phyloP scores from a whole-genome alignment of 768 basidiomycete species.

The Mycena haematopus region DNA sequence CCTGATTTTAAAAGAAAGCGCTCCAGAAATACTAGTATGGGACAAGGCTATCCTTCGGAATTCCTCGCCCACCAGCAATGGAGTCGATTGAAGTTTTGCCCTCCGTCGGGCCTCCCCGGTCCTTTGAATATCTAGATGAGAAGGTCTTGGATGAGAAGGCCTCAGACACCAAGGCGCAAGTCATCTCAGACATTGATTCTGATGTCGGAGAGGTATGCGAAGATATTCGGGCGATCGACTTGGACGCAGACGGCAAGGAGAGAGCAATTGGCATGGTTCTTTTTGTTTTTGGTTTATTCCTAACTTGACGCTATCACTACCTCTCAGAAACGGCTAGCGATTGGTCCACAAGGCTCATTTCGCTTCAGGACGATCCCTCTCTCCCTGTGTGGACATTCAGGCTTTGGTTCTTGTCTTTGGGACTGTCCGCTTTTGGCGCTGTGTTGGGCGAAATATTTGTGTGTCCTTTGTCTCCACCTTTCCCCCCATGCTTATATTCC shows the following conservation, averaged over 20 bases:
- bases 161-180: constrained; percentile 18
- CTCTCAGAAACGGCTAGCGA: constrained; percentile 33
- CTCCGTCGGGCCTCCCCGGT: constrained; percentile 2
- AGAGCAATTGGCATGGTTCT: constrained; percentile 29
- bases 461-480: neutral
- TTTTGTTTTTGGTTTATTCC: neutral
- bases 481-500: neutral
- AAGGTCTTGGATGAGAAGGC: constrained; percentile 25
- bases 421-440: constrained; percentile 39
- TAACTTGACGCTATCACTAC: neutral
- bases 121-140: constrained; percentile 18
- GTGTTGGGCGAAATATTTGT: constrained; percentile 34
- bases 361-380: constrained; percentile 38
- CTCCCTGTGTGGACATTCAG: constrained; percentile 40
- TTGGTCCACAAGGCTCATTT: constrained; percentile 34
- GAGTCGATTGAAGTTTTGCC: constrained; percentile 18
- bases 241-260: constrained; percentile 33
- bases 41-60: constrained; percentile 5
- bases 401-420: constrained; percentile 36
- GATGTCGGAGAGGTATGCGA: constrained; percentile 35
- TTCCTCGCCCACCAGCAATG: constrained; percentile 6
- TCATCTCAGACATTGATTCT: neutral
- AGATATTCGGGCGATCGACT: constrained; percentile 31
- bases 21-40: neutral
- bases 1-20: neutral